These are phyloP conservation scores for Sporothrix mexicana DNA, from an alignment of 2,329 filamentous ascomycete genomes.

Conservation along the genomic window DNA sequence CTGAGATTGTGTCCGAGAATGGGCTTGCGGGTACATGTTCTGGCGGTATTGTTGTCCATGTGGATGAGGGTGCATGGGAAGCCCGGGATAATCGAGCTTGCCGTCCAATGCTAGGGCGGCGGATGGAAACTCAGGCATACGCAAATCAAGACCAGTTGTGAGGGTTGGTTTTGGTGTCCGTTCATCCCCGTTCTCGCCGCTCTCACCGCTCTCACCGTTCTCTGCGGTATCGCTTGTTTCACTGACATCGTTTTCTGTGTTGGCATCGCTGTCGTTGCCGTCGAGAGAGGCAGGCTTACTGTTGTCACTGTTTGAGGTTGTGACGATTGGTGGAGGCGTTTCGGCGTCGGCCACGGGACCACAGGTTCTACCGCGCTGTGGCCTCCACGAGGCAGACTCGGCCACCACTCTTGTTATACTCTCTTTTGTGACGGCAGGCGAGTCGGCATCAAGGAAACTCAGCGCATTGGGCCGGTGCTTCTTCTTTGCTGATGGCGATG, in stretches of 20 bases:
- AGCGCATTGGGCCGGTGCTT: conserved; percentile 48
- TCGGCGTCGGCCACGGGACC: conserved; percentile 19
- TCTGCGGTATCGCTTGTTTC: conserved; percentile 47
- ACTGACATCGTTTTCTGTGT: conserved; percentile 48
- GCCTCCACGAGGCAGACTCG: conserved; percentile 41
- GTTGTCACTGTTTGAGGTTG: background rate
- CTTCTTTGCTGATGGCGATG: conserved; percentile 1
- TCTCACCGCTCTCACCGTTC: conserved; percentile 47
- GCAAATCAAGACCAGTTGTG: conserved; percentile 32
- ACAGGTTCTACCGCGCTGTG: background rate
- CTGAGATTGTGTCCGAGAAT: background rate
- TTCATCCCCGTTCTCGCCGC: conserved; percentile 41
- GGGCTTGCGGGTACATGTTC: background rate
- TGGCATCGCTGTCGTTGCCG: conserved; percentile 54
- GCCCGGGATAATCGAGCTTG: background rate
- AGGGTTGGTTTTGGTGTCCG: conserved; percentile 38
- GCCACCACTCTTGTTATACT: conserved; percentile 44
- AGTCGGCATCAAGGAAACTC: conserved; percentile 65
- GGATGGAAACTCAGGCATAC: background rate
- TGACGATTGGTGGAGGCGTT: conserved; percentile 14
- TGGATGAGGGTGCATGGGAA: background rate
- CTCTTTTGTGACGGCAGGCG: conserved; percentile 53
- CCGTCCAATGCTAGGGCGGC: background rate
- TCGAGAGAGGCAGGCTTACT: conserved; percentile 36
- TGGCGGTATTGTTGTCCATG: background rate